These are phyloP conservation scores for Dothistroma septosporum DNA, from an alignment of 2,329 filamentous ascomycete species.

Conservation along the genomic window DNA sequence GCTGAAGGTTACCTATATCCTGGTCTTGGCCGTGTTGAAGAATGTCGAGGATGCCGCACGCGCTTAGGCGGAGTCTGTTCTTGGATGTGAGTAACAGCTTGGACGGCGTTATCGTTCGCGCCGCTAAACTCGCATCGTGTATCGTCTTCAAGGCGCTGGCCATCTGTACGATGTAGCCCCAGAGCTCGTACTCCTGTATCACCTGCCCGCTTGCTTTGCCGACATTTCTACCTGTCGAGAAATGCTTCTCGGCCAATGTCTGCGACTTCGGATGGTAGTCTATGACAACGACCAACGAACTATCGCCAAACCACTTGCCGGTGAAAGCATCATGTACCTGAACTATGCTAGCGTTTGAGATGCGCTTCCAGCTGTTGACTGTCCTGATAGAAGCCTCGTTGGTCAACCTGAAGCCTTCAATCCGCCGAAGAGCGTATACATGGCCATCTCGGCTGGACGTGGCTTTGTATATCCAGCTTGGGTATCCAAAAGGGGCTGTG, in stretches of 20 bases:
- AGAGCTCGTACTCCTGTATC: constrained; percentile 66
- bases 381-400: constrained; percentile 84
- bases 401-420: constrained; percentile 84
- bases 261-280: constrained; percentile 91
- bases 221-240: constrained; percentile 37
- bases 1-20: constrained; percentile 70
- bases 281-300: constrained; percentile 87
- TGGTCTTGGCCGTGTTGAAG: constrained; percentile 71
- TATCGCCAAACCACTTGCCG: constrained; percentile 86
- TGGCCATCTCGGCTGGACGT: constrained; percentile 82
- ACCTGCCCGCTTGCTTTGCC: constrained; percentile 23
- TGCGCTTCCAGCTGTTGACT: constrained; percentile 83
- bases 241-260: constrained; percentile 80
- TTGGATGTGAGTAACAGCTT: constrained; percentile 90
- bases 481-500: constrained; percentile 74
- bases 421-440: constrained; percentile 77
- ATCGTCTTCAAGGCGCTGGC: constrained; percentile 83
- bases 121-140: constrained; percentile 75
- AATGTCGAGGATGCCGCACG: constrained; percentile 85
- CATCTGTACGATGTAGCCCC: constrained; percentile 90
- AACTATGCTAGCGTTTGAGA: constrained; percentile 77
- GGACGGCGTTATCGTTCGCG: constrained; percentile 76
- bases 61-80: constrained; percentile 81
- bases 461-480: constrained; percentile 94
- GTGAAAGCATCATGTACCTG: constrained; percentile 90